A percentile compares a stretch with the other conserved stretches of the same genome.
These are phyloP conservation scores for Aspergillus uvarum DNA, from an alignment of 2,329 filamentous ascomycete genomes.

Conservation along the genomic window DNA sequence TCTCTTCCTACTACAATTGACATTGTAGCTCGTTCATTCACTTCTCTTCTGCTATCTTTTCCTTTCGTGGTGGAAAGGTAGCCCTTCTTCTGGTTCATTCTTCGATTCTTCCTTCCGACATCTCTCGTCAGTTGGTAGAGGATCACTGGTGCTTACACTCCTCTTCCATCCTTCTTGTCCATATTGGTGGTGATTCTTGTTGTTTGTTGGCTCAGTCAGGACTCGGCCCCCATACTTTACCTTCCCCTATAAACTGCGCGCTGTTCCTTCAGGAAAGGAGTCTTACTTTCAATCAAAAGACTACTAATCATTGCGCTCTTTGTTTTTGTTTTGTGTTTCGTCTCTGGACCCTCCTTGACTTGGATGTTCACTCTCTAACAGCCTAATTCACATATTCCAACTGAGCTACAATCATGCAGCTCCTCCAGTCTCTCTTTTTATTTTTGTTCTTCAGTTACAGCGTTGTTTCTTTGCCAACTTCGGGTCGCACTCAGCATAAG, in stretches of 20 bases:
- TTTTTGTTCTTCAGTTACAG: conserved; percentile 33
- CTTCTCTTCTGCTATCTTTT: not conserved
- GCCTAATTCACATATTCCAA: not conserved
- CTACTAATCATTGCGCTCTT: conserved; percentile 3
- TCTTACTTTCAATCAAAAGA: not conserved
- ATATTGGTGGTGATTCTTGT: not conserved
- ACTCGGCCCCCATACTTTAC: conserved; percentile 13
- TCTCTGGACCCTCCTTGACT: conserved; percentile 2
- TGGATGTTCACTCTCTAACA: conserved; percentile 7
- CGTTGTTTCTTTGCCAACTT: conserved; percentile 36
- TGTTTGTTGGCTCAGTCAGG: conserved; percentile 12
- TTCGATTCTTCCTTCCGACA: not conserved
- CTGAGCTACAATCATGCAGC: conserved; percentile 26
- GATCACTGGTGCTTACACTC: not conserved
- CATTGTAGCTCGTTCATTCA: conserved; percentile 13
- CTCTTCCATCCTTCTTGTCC: not conserved
- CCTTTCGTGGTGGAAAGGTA: not conserved
- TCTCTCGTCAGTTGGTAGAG: not conserved
- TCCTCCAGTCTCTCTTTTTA: conserved; percentile 28
- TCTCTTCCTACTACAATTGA: not conserved
- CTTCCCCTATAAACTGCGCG: not conserved
- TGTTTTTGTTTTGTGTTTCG: conserved; percentile 1
- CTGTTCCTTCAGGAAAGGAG: conserved; percentile 2
- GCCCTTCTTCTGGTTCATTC: conserved; percentile 1
- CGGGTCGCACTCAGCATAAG: conserved; percentile 21